phyloP scores from a whole-genome alignment of 192 early-diverging fungal species.

The Glomus cerebriforme region DNA sequence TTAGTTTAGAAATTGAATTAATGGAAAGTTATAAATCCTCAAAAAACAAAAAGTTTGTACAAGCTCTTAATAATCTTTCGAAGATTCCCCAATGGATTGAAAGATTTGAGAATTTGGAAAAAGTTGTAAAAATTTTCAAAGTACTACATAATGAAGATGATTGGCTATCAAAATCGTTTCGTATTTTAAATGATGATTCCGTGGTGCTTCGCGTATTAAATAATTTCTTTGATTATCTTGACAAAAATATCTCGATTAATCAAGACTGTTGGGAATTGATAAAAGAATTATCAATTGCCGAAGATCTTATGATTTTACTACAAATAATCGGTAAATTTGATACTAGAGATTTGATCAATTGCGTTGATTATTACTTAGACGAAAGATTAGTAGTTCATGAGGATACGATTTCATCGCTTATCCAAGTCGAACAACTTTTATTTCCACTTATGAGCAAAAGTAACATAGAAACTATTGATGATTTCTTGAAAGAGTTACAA shows the following conservation, averaged over 20 bases:
- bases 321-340: neutral
- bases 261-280: slow-evolving; percentile 7
- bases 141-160: neutral
- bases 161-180: neutral
- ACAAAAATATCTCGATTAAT: neutral
- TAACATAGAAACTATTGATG: neutral
- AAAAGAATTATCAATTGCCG: slow-evolving; percentile 11
- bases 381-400: slow-evolving; percentile 15
- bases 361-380: slow-evolving; percentile 1
- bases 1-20: slow-evolving; percentile 1
- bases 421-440: slow-evolving; percentile 31
- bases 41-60: neutral
- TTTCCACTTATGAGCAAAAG: neutral
- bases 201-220: neutral
- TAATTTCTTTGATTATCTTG: neutral
- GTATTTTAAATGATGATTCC: neutral
- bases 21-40: neutral
- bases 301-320: slow-evolving; percentile 21
- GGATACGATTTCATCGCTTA: slow-evolving; percentile 19
- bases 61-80: neutral
- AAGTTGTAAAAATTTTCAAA: neutral
- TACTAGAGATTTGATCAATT: slow-evolving; percentile 14
- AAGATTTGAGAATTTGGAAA: neutral
- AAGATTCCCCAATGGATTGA: neutral
- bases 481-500: neutral